These are phyloP conservation scores for Lipomyces yamadae DNA, from an alignment of 805 yeast genomes.

Conservation along the genomic window DNA sequence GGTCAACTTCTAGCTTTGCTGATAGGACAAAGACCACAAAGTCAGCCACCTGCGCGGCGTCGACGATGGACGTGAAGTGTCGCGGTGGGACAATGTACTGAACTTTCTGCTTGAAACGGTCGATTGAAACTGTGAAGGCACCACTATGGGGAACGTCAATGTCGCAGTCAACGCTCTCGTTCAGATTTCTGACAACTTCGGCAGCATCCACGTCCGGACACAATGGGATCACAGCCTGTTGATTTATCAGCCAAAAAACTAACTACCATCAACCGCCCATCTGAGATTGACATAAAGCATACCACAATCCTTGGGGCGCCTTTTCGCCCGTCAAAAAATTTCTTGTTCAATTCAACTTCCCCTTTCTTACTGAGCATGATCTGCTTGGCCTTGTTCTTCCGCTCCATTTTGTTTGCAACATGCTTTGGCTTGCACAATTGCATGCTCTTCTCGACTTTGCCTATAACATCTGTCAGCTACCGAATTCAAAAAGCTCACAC, in stretches of 20 bases:
- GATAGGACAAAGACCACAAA: constrained; percentile 88
- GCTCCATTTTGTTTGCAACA: constrained; percentile 59
- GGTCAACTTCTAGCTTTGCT: constrained; percentile 81
- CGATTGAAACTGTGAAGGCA: constrained; percentile 44
- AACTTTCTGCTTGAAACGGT: constrained; percentile 74
- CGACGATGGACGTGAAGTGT: constrained; percentile 72
- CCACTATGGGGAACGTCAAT: constrained; percentile 25
- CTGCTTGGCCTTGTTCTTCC: constrained; percentile 81
- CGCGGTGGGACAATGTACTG: constrained; percentile 75
- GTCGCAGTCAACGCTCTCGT: constrained; percentile 38
- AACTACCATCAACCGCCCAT: not conserved
- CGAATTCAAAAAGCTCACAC: not conserved
- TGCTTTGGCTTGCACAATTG: constrained; percentile 40
- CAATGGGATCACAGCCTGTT: constrained; percentile 67
- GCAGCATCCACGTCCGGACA: constrained; percentile 65
- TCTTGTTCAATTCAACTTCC: constrained; percentile 62
- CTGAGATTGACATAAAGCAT: constrained; percentile 2
- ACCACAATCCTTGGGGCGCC: constrained; percentile 83
- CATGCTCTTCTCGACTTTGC: constrained; percentile 79
- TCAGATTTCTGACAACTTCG: constrained; percentile 40
- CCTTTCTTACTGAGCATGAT: constrained; percentile 71
- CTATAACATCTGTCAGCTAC: constrained; percentile 44
- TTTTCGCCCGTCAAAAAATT: constrained; percentile 74
- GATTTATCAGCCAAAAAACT: not conserved
- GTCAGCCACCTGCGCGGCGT: constrained; percentile 88